Conservation (phyloP, 768 basidiomycete species). For the Tephrocybe sp. region DNA sequence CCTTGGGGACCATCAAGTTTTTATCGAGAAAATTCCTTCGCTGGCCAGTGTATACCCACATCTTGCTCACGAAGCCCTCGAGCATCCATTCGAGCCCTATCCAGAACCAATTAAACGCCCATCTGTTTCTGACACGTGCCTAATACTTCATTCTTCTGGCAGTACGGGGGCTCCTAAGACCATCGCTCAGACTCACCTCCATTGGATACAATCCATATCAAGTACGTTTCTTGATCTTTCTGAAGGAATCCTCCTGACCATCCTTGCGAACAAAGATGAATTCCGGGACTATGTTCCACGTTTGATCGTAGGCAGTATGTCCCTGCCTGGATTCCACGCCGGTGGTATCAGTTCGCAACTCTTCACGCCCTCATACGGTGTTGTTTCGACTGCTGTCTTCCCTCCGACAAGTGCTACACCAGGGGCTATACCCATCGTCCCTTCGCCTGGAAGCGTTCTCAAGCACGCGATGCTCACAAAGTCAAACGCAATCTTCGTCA, state of each 20-base stretch:
- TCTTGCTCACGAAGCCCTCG: slow-evolving; percentile 10
- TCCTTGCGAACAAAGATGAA: slow-evolving; percentile 3
- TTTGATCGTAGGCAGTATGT: slow-evolving; percentile 23
- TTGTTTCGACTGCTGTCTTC: slow-evolving; percentile 19
- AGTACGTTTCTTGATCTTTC: slow-evolving; percentile 19
- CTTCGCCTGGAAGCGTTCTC: slow-evolving; percentile 33
- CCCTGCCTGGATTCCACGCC: slow-evolving; percentile 31
- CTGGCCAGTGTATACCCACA: slow-evolving; percentile 8
- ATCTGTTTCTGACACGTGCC: slow-evolving; percentile 13
- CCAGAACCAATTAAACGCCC: slow-evolving; percentile 7
- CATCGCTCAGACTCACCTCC: slow-evolving; percentile 25
- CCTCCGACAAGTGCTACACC: slow-evolving; percentile 22
- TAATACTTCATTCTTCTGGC: slow-evolving; percentile 39
- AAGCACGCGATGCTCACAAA: slow-evolving; percentile 20
- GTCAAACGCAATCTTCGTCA: slow-evolving; percentile 20
- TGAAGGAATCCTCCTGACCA: background rate
- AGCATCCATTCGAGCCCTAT: slow-evolving; percentile 11
- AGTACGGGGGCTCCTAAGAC: slow-evolving; percentile 38
- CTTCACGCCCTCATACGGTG: slow-evolving; percentile 19
- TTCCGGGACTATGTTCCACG: slow-evolving; percentile 10
- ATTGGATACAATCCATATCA: slow-evolving; percentile 20
- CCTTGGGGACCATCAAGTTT: slow-evolving; percentile 8
- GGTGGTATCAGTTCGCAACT: slow-evolving; percentile 24
- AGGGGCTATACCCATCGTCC: slow-evolving; percentile 25
- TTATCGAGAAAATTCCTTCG: slow-evolving; percentile 5